Percentiles rank a stretch among this genome's conserved stretches.
Evolutionary conservation across 306 rosid species (phyloP).

Genomic region (Morella rubra): DNA sequence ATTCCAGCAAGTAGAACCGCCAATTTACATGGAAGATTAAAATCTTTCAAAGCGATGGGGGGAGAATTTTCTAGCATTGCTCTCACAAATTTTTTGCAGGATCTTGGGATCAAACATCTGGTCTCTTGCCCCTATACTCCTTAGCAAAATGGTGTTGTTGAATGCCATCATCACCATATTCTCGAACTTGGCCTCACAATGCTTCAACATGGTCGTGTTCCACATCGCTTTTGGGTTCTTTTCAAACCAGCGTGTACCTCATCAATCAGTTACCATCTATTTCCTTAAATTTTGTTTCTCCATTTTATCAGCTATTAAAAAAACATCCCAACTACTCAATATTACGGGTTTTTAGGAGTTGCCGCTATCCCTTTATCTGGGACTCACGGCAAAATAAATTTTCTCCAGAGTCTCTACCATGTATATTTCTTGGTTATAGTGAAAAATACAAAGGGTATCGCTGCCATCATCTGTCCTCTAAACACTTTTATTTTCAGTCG

Average conservation of each 20-base stretch:
- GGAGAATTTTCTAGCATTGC: not conserved
- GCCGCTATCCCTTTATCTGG: no score
- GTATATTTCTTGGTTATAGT: no score
- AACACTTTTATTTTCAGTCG: no score
- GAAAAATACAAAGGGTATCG: no score
- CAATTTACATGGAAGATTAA: no score
- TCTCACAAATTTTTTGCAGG: not conserved
- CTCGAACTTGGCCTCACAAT: not conserved
- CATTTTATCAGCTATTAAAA: not conserved
- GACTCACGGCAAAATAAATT: no score
- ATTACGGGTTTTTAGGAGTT: no score
- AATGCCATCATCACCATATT: no score
- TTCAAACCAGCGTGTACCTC: not conserved
- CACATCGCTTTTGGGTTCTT: not conserved
- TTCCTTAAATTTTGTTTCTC: no score
- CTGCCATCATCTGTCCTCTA: no score
- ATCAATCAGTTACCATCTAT: not conserved
- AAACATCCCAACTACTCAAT: not conserved
- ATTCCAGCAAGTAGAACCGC: no score
- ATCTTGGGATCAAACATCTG: not conserved
- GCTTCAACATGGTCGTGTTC: not conserved
- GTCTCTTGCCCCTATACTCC: not conserved
- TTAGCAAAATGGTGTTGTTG: not conserved
- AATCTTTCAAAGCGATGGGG: not conserved
- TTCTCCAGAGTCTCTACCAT: no score